Base-by-base conservation (phyloP, 2,329 filamentous ascomycete genomes). In the Cytospora paraplurivora region DNA sequence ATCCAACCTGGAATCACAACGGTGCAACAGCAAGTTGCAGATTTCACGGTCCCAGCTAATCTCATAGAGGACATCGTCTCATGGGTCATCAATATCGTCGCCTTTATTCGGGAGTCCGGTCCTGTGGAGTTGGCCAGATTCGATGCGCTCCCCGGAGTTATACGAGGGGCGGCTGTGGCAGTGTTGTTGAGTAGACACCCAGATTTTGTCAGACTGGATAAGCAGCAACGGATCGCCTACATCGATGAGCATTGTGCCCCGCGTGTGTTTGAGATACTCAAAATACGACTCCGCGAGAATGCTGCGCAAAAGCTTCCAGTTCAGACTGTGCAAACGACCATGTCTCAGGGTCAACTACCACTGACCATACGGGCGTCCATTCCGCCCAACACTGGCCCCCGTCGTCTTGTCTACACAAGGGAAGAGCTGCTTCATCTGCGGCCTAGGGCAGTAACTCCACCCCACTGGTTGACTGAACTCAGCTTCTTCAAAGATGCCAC, bases 141-240 rank as follows among this genome's bases (percentile, higher is more conserved):
- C 0, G 59, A 61, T 33, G 38, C 51, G 1, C 13, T 61, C 1
- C 59, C 59, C n/a, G 59, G 59, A 1, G 49, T 61, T 7, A 61
- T 61, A 12, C 52, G 59, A 49, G 59, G 59, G 55, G 49, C 59
- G 5, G 27, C 59, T 8, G 51, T 51, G 1, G 59, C 59, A n/a
- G 59, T 61, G 1, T 27, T 61, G 15, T 44, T 55, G 4, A 34
- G 32, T 17, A 61, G 49, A 21, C 38, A 61, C 7, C 13, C 59
- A 13, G 33, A 11, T 12, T 61, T 61, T 13, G 7, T n/a, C 4
- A 27, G 7, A 32, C 33, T 61, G 7, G 41, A 54, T 11, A 3
- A 19, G 1, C 27, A 55, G n/a, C 19, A 61, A 27, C 13, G 51
- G 2, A 21, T 47, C 1, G 51, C 33, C 4, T 55, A 49, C 11